Evolutionary conservation across 257 asterid genomes (phyloP).

Genomic region (Solanum gandarillasii): DNA sequence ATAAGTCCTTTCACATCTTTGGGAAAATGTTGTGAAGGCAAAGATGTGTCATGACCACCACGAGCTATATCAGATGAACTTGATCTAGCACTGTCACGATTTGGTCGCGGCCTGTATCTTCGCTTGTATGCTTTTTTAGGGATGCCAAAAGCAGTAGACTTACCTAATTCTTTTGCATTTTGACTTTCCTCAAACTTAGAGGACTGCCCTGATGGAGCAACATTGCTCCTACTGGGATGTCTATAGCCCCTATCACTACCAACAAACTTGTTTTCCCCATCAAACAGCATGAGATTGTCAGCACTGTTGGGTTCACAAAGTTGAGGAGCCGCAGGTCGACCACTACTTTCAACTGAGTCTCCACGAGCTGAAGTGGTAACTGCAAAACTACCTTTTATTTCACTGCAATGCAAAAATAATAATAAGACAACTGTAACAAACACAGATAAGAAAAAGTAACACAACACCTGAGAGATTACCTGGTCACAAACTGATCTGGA

Average conservation of each 20-base stretch:
- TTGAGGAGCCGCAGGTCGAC: constrained; percentile 54
- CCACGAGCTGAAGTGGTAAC: constrained; percentile 69
- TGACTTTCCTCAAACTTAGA: constrained; percentile 29
- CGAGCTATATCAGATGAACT: constrained; percentile 51
- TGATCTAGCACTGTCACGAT: constrained; percentile 52
- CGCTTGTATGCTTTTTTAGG: constrained; percentile 74
- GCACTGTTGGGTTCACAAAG: constrained; percentile 71
- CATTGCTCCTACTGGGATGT: constrained; percentile 38
- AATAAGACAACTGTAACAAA: not conserved
- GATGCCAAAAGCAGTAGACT: constrained; percentile 44
- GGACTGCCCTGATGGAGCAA: constrained; percentile 38
- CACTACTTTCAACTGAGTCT: constrained; percentile 87
- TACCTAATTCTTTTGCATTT: constrained; percentile 34
- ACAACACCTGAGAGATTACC: constrained; percentile 31
- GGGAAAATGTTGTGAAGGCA: constrained; percentile 33
- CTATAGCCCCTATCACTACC: constrained; percentile 40
- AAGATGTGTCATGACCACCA: constrained; percentile 39
- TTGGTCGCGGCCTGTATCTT: constrained; percentile 50
- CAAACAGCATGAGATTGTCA: constrained; percentile 81
- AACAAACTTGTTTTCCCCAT: constrained; percentile 50
- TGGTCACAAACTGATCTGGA: constrained; percentile 48
- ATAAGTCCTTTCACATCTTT: constrained; percentile 28
- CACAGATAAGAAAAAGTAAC: not conserved
- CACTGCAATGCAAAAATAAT: constrained; percentile 25
- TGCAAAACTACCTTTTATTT: constrained; percentile 79